Evolutionary conservation across 2,329 filamentous ascomycete species (phyloP).

Genomic region (Aspergillus sp.): DNA sequence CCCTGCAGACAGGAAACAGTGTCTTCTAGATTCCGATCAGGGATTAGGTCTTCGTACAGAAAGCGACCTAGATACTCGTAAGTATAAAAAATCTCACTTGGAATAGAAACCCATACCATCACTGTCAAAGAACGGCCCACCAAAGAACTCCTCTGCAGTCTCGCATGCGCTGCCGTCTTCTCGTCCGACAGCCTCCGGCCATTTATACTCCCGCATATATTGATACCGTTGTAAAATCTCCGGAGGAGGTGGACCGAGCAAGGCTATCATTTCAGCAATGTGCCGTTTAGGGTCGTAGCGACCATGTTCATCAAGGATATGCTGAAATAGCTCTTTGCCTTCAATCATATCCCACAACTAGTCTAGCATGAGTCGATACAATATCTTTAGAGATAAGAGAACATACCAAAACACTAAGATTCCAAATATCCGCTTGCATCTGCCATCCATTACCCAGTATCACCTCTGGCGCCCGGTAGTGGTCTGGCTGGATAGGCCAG

Average conservation of each 20-base stretch:
- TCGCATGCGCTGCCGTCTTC: conserved; percentile 29
- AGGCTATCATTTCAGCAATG: conserved; percentile 41
- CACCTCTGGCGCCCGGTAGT: conserved; percentile 42
- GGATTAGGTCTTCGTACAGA: conserved; percentile 33
- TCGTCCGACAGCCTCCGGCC: conserved; percentile 26
- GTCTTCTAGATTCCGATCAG: conserved; percentile 27
- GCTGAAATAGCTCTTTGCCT: conserved; percentile 35
- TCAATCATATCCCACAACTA: conserved; percentile 39
- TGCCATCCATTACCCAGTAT: conserved; percentile 38
- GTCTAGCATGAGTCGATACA: conserved; percentile 21
- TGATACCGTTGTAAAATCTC: conserved; percentile 35
- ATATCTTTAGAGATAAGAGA: conserved; percentile 13
- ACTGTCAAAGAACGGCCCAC: conserved; percentile 36
- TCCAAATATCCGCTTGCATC: conserved; percentile 42
- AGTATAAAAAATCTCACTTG: conserved; percentile 11
- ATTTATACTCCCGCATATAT: conserved; percentile 28
- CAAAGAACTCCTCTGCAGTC: conserved; percentile 34
- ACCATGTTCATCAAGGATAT: conserved; percentile 33
- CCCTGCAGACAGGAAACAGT: conserved; percentile 25
- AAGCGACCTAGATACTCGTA: conserved; percentile 25
- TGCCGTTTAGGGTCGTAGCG: conserved; percentile 27
- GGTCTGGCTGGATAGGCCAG: conserved; percentile 43
- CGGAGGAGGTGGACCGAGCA: conserved; percentile 39
- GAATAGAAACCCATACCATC: conserved; percentile 23
- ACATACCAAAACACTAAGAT: conserved; percentile 36